Conservation (phyloP, 2,329 filamentous ascomycete genomes). For the Stemphylium vesicarium region DNA sequence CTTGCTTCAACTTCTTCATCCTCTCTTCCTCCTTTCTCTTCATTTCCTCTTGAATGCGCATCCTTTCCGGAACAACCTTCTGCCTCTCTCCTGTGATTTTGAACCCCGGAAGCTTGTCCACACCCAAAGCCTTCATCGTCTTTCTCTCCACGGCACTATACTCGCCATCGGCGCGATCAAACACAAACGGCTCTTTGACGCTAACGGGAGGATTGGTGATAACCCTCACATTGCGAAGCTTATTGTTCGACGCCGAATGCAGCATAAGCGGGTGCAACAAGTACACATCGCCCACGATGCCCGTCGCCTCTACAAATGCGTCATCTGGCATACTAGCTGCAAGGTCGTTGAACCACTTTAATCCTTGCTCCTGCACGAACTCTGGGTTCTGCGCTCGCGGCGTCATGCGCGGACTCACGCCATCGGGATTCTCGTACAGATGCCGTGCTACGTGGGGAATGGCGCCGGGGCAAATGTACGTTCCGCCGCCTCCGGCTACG, state of each 20-base stretch:
- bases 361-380: constrained; percentile 52
- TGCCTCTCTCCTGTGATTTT: constrained; percentile 59
- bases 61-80: constrained; percentile 57
- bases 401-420: constrained; percentile 70
- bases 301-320: constrained; percentile 62
- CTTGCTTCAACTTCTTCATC: constrained; percentile 44
- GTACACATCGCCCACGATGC: constrained; percentile 63
- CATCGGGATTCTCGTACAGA: constrained; percentile 66
- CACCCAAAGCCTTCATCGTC: constrained; percentile 59
- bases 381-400: constrained; percentile 57
- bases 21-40: constrained; percentile 57
- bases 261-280: constrained; percentile 67
- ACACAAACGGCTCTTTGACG: constrained; percentile 59
- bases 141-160: constrained; percentile 65
- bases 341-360: constrained; percentile 56
- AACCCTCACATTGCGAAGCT: constrained; percentile 55
- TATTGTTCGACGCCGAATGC: constrained; percentile 61
- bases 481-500: constrained; percentile 65
- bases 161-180: constrained; percentile 56
- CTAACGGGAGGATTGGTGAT: constrained; percentile 64
- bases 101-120: constrained; percentile 59
- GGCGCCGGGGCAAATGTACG: constrained; percentile 67
- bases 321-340: constrained; percentile 43
- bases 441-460: constrained; percentile 64
- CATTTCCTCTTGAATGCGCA: constrained; percentile 59